Percentiles rank a stretch among this genome's conserved stretches.
Evolutionary conservation across 139 green algal genomes (phyloP).

Genomic region (Haematococcus sp.): DNA sequence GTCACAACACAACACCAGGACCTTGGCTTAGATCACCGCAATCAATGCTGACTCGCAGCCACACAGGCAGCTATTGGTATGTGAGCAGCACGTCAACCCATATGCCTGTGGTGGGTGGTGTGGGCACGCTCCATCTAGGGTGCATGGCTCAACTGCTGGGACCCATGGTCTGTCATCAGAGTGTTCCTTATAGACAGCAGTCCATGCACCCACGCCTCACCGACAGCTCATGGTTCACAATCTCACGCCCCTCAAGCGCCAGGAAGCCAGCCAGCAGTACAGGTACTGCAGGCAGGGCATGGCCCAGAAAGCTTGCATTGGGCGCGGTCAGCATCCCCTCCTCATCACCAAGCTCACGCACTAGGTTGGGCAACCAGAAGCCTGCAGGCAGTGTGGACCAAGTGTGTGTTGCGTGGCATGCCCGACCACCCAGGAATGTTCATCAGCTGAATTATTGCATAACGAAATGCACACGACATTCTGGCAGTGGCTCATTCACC

Average conservation of each 20-base stretch:
- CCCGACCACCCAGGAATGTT: not conserved
- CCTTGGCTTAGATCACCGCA: too few species aligned
- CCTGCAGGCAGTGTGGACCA: not conserved
- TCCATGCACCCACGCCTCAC: not conserved
- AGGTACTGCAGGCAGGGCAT: slow-evolving; percentile 35
- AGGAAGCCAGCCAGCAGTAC: slow-evolving; percentile 49
- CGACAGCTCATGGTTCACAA: slow-evolving; percentile 44
- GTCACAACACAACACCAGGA: too few species aligned
- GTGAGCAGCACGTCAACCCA: too few species aligned
- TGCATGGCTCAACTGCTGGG: too few species aligned
- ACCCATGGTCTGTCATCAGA: not conserved
- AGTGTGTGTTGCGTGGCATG: too few species aligned
- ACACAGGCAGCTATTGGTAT: too few species aligned
- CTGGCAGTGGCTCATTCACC: not conserved
- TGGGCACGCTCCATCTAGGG: too few species aligned
- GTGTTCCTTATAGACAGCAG: not conserved
- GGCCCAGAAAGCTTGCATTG: slow-evolving; percentile 16
- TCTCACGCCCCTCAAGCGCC: slow-evolving; percentile 32
- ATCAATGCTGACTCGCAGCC: too few species aligned
- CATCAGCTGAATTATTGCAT: not conserved
- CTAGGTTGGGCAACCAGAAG: not conserved
- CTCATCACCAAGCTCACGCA: slow-evolving; percentile 23
- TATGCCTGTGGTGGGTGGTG: too few species aligned
- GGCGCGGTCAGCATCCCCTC: slow-evolving; percentile 23
- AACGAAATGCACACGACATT: not conserved